Conservation (phyloP, 1,139 yeast genomes). For the Casaregolazyma lundiana region DNA sequence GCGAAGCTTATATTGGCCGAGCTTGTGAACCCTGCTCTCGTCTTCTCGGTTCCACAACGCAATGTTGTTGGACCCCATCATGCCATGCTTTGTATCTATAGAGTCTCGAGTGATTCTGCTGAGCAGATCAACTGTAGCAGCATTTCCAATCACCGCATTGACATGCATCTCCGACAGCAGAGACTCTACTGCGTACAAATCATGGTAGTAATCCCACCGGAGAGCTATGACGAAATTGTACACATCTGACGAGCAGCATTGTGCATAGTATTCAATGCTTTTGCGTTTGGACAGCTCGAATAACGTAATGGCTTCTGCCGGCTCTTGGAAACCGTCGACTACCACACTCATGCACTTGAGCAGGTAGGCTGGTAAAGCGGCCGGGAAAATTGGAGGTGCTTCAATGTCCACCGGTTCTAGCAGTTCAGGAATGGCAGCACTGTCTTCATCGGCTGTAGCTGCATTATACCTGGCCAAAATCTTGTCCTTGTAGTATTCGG, state of each 20-base stretch:
- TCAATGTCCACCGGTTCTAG: constrained; percentile 12
- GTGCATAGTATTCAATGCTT: constrained; percentile 36
- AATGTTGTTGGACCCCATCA: constrained; percentile 20
- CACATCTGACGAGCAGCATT: constrained; percentile 39
- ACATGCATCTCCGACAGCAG: constrained; percentile 39
- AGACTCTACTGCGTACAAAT: constrained; percentile 34
- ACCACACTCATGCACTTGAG: constrained; percentile 28
- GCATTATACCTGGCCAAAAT: constrained; percentile 19
- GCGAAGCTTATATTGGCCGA: constrained; percentile 30
- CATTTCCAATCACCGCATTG: constrained; percentile 40
- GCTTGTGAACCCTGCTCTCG: constrained; percentile 28
- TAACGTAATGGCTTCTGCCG: constrained; percentile 37
- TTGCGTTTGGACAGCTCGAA: constrained; percentile 37
- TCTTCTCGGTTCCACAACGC: constrained; percentile 36
- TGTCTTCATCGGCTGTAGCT: background rate
- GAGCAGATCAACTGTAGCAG: constrained; percentile 34
- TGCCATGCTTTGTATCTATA: constrained; percentile 24
- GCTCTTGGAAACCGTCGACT: constrained; percentile 31
- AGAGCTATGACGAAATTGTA: constrained; percentile 38
- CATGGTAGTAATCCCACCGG: constrained; percentile 39
- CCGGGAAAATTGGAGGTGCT: constrained; percentile 18
- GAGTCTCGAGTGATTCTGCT: constrained; percentile 26
- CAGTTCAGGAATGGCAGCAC: background rate
- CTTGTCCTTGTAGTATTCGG: constrained; percentile 23
- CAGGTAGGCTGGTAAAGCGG: constrained; percentile 19